Conservation (phyloP, 306 rosid genomes). For the Vicia sativa region DNA sequence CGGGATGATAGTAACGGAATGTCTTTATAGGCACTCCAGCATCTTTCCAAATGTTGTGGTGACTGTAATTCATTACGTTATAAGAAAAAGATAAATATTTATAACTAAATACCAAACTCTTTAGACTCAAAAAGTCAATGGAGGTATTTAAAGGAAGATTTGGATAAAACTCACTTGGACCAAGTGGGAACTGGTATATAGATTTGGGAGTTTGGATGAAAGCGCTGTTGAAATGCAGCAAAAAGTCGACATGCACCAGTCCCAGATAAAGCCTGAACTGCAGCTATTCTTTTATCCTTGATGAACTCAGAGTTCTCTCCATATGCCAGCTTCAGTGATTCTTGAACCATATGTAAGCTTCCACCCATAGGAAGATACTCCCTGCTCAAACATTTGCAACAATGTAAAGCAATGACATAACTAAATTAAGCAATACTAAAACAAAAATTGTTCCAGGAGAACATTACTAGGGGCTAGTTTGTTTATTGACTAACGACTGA, state of each 20-base stretch:
- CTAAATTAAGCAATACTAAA: not conserved
- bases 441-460: conserved; percentile 8
- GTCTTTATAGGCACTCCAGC: conserved; percentile 80
- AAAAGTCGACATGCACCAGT: conserved; percentile 96
- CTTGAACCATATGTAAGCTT: conserved; percentile 79
- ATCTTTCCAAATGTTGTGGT: conserved; percentile 98
- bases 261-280: conserved; percentile 93
- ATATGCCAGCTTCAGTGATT: conserved; percentile 89
- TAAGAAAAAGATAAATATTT: conserved; percentile 15
- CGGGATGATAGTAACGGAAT: conserved; percentile 91
- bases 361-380: conserved; percentile 99
- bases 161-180: conserved; percentile 67
- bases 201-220: conserved; percentile 75
- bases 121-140: conserved; percentile 3
- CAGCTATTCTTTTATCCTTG: conserved; percentile 91
- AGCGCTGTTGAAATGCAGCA: conserved; percentile 94
- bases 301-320: conserved; percentile 81
- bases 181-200: conserved; percentile 90
- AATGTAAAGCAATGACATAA: conserved; percentile 12
- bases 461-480: not conserved
- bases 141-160: conserved; percentile 23
- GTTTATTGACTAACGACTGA: too few species aligned
- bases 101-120: conserved; percentile 1
- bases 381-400: conserved; percentile 51
- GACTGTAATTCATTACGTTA: conserved; percentile 60